phyloP scores from a whole-genome alignment of 306 rosid genomes.

The Rubus idaeus region DNA sequence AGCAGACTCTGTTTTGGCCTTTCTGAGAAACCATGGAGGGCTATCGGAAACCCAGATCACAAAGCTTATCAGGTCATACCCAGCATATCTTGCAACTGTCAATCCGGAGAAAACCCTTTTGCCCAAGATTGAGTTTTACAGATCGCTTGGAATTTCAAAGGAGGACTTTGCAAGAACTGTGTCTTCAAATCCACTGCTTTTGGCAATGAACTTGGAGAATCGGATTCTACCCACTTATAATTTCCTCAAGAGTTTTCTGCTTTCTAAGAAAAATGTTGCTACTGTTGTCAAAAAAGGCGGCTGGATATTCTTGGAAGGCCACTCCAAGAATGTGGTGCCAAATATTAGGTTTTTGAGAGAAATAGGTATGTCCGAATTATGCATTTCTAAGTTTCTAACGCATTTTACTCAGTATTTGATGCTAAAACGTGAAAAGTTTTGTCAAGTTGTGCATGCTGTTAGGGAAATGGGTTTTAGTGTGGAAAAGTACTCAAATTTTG shows the following conservation, averaged over 20 bases:
- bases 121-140: slow-evolving; percentile 39
- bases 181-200: not conserved
- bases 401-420: not conserved
- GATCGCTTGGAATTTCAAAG: slow-evolving; percentile 32
- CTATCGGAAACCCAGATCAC: slow-evolving; percentile 27
- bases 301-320: not conserved
- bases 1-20: slow-evolving; percentile 14
- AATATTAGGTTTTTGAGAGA: slow-evolving; percentile 31
- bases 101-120: slow-evolving; percentile 34
- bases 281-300: not conserved
- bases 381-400: not conserved
- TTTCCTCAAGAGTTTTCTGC: slow-evolving; percentile 17
- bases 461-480: slow-evolving; percentile 41
- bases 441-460: slow-evolving; percentile 14
- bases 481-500: slow-evolving; percentile 14
- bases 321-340: not conserved
- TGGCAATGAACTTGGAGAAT: slow-evolving; percentile 15
- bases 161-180: slow-evolving; percentile 19
- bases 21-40: slow-evolving; percentile 24
- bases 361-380: slow-evolving; percentile 25
- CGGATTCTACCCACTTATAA: slow-evolving; percentile 23
- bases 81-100: not conserved
- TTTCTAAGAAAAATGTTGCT: slow-evolving; percentile 19
- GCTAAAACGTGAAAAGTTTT: not conserved
- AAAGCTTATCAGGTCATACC: not conserved